A percentile compares a stretch with the other conserved stretches of the same genome.
phyloP scores from a whole-genome alignment of 202 grass and related monocot species.

The Bolboschoenoplectus hybrid region DNA sequence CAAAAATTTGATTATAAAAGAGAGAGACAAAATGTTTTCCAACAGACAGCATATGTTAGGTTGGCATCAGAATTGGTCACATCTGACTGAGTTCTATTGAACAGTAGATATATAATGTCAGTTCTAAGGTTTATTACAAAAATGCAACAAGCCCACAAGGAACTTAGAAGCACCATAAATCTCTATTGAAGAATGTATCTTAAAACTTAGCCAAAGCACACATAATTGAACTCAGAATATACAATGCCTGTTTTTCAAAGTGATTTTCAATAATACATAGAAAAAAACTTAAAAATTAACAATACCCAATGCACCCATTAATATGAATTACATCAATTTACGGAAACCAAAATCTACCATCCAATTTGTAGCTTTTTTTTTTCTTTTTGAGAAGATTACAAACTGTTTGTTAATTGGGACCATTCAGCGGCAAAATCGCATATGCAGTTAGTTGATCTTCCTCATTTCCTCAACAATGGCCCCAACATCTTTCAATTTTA shows the following conservation, averaged over 20 bases:
- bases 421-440: slow-evolving; percentile 11
- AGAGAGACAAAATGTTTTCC: background rate
- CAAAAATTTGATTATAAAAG: background rate
- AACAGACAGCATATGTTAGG: no score
- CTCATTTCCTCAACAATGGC: slow-evolving; percentile 4
- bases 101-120: background rate
- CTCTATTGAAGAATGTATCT: background rate
- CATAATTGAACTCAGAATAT: slow-evolving; percentile 33
- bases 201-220: background rate
- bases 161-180: background rate
- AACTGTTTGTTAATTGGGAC: slow-evolving; percentile 24
- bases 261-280: background rate
- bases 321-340: slow-evolving; percentile 28
- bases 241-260: slow-evolving; percentile 22
- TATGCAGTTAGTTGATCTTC: slow-evolving; percentile 13
- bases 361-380: background rate
- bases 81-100: background rate
- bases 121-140: background rate
- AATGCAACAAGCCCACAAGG: background rate
- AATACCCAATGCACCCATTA: slow-evolving; percentile 28
- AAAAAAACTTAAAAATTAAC: slow-evolving; percentile 12
- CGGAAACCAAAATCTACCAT: slow-evolving; percentile 27
- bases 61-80: background rate
- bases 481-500: slow-evolving; percentile 15
- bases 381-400: background rate